Base-by-base conservation (phyloP, 1,284 basidiomycete genomes). In the Psilocybe mexicana region DNA sequence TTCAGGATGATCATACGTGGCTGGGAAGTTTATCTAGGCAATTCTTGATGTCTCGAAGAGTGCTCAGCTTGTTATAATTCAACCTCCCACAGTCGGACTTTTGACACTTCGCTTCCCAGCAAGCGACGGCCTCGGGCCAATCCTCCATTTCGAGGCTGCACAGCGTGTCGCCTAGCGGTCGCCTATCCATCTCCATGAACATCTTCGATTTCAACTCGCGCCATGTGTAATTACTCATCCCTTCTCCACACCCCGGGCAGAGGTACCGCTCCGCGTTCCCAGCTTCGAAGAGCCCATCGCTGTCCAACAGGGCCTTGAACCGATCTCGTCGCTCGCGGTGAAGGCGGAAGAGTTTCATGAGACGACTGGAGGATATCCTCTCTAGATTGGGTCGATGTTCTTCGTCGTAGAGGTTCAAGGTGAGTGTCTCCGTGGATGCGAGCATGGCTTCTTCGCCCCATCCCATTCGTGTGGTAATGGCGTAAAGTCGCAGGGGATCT, bases 111-210 rank as follows among this genome's bases (percentile, higher is more conserved):
- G 79, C 77, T 35, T 67, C 70, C 75, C 78, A 80, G 53, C 77
- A 80, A 1, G 72, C 72, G 53, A 71, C 64, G n/a, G 76, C 71
- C 63, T 79, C 77, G 5, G 71, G 67, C 75, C 78, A 79, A 43
- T 70, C 69, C 18, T 68, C 68, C 60, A 71, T 68, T 24, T 74
- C 76, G 51, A 74, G 55, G 3, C 70, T 69, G 24, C 67, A 55
- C 30, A 79, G 61, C 11, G 72, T 72, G 58, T 77, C 74, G 10
- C 77, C 77, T 33, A 75, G 52, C 30, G 77, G 73, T 14, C 76
- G 63, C 38, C 61, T 66, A 56, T 79, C 77, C 69, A 78, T 72
- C 61, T 78, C 77, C 52, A 67, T 52, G 42, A 76, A 74, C 66
- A 78, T 74, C 57, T 65, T 65, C 33, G 66, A 51, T 58, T 75